Evolutionary conservation across 306 rosid genomes (phyloP), one percentile per base, ranked within the genome.

Genomic region (Glycine latifolia): DNA sequence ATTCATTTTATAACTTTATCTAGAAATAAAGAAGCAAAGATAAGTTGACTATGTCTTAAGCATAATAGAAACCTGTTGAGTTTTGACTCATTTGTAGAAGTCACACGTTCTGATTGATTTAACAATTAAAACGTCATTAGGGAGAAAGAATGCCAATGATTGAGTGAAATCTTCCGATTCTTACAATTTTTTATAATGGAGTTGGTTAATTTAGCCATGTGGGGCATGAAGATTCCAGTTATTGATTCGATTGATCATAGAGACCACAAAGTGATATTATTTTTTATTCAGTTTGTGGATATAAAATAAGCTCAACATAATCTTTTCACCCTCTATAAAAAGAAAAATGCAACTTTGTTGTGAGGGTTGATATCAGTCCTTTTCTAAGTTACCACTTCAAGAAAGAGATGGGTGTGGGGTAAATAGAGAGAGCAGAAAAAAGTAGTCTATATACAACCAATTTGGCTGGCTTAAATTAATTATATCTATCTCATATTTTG

Each of bases 341-440:
- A 20, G 20, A 43, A 67, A 15, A 67, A 58, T 26, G 78, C 78
- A 77, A 53, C 35, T 81, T 77, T 72, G 67, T 77, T 73, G 68
- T 77, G 59, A 67, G 68, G 70, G 81, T 31, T 48, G 60, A 20
- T 73, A 73, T 78, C 58, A 67, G 10, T 86, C 86, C 26, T 86
- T 73, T 73, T 72, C 86, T 67, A 81, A 49, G 54, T 48, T 39
- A 41, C 46, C 79, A 85, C 74, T 67, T 78, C 84, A 68, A 52
- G 84, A 86, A 74, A 78, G 59, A 8, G 81, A 82, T 73, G 37
- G 82, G 78, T 67, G 82, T 78, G 75, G 79, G 83, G 70, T 39
- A 61, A 3, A 49, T 10, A 69, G 44, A 70, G 43, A 73, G 65
- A 20, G 31, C 0, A 4, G 3, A 26, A 31, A n/a, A 55, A 15